A percentile compares a stretch with the other conserved stretches of the same genome.
These are phyloP conservation scores for Achlya hypogyna DNA, from an alignment of 352 stramenopile species.

Conservation along the genomic window DNA sequence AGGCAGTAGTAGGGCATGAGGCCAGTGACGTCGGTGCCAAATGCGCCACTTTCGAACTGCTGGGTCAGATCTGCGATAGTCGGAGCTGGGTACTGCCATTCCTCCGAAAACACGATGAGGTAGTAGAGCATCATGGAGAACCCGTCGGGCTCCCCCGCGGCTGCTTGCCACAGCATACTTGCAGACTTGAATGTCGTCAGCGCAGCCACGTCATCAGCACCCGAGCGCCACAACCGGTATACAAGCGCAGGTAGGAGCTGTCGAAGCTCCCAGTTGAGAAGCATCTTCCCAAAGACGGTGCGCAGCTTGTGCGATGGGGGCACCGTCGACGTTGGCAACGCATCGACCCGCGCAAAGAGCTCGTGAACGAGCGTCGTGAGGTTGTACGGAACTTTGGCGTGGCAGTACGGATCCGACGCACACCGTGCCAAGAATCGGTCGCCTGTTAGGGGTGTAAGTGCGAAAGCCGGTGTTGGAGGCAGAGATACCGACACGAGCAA, in stretches of 20 bases:
- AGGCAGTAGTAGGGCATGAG: conserved; percentile 66
- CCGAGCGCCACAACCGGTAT: conserved; percentile 39
- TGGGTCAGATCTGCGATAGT: conserved; percentile 39
- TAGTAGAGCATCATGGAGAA: conserved; percentile 47
- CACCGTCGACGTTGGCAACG: conserved; percentile 35
- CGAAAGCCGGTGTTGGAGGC: background rate
- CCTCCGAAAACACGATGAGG: conserved; percentile 69
- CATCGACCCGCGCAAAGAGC: conserved; percentile 48
- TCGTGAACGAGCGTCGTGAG: conserved; percentile 38
- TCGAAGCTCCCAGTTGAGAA: conserved; percentile 37
- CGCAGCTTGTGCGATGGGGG: conserved; percentile 65
- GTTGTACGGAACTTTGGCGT: conserved; percentile 47
- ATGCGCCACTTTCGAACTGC: conserved; percentile 50
- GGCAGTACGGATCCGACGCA: conserved; percentile 46
- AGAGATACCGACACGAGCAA: conserved; percentile 36
- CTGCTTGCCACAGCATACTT: background rate
- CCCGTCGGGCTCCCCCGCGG: conserved; percentile 22
- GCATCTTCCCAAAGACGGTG: conserved; percentile 45
- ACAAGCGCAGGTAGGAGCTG: conserved; percentile 45
- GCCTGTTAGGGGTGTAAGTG: background rate
- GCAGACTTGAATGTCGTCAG: conserved; percentile 28
- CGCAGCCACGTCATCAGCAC: conserved; percentile 28
- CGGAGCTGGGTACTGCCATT: conserved; percentile 53
- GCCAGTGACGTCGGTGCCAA: conserved; percentile 63
- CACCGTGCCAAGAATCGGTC: conserved; percentile 49